Percentiles rank a stretch among this genome's conserved stretches.
Evolutionary conservation across 352 stramenopile species (phyloP).

Genomic region (Phytophthora pseudosyringae): DNA sequence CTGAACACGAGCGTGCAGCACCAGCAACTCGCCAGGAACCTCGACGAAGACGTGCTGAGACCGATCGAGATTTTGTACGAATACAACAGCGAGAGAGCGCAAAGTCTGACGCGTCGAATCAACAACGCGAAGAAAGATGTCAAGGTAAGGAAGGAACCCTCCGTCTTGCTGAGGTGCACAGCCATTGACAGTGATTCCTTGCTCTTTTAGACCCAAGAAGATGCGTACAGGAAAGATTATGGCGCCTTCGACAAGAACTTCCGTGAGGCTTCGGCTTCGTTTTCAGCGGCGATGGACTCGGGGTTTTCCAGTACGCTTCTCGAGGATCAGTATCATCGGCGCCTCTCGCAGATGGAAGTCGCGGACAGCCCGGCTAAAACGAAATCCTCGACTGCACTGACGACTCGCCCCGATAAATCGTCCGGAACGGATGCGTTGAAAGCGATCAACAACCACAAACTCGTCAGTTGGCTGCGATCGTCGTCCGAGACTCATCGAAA

Average conservation of each 20-base stretch:
- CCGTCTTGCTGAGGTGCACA: not conserved
- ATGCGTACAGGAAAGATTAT: constrained; percentile 80
- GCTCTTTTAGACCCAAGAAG: constrained; percentile 54
- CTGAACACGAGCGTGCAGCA: constrained; percentile 87
- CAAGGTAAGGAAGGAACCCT: constrained; percentile 47
- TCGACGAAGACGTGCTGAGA: constrained; percentile 80
- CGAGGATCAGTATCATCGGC: constrained; percentile 67
- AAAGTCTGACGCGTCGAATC: constrained; percentile 60
- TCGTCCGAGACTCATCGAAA: constrained; percentile 74
- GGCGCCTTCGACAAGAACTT: constrained; percentile 77
- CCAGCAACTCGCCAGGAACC: constrained; percentile 64
- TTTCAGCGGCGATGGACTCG: constrained; percentile 73
- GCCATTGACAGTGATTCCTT: not conserved
- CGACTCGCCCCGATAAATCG: constrained; percentile 13
- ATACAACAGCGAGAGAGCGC: constrained; percentile 59
- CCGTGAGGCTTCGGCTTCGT: constrained; percentile 61
- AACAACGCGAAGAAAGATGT: constrained; percentile 79
- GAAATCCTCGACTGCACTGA: constrained; percentile 4
- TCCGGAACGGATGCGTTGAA: constrained; percentile 24
- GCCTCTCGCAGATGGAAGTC: constrained; percentile 50
- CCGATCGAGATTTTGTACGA: constrained; percentile 71
- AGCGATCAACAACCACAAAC: constrained; percentile 72
- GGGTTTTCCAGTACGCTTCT: constrained; percentile 78
- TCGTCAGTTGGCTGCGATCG: constrained; percentile 80
- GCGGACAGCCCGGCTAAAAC: constrained; percentile 21